Evolutionary conservation across 441 rosid genomes (phyloP).

Genomic region (Croton laevigatus): DNA sequence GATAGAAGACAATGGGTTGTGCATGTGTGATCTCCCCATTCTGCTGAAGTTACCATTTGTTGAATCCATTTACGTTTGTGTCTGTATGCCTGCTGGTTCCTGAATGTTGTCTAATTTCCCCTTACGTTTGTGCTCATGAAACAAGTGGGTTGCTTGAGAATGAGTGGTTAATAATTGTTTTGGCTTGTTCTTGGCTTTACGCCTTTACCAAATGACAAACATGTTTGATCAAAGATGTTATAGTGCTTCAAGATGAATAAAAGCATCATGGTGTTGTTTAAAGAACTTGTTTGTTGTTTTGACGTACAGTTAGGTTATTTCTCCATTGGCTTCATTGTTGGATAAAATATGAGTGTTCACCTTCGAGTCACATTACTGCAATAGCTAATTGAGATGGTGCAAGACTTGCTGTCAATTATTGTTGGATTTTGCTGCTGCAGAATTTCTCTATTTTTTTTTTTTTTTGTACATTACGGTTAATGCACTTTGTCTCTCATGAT

Average conservation of each 20-base stretch:
- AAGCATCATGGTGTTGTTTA: not conserved
- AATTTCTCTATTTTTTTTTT: too few species aligned
- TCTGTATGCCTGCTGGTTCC: not conserved
- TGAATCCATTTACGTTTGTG: too few species aligned
- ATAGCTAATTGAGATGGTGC: not conserved
- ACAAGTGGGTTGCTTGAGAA: not conserved
- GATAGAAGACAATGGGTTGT: too few species aligned
- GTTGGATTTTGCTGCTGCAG: not conserved
- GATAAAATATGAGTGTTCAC: not conserved
- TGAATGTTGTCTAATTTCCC: not conserved
- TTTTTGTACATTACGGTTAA: not conserved
- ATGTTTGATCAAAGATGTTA: too few species aligned
- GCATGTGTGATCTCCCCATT: not conserved
- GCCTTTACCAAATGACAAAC: too few species aligned
- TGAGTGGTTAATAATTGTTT: not conserved
- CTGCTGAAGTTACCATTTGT: not conserved
- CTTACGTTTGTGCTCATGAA: not conserved
- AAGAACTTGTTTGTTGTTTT: not conserved
- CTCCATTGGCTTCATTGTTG: not conserved
- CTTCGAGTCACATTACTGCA: not conserved
- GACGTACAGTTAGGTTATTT: not conserved
- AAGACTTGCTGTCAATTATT: too few species aligned
- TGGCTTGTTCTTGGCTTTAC: too few species aligned
- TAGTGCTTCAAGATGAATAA: not conserved
- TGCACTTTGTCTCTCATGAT: slow-evolving; percentile 12